Evolutionary conservation across 345 rosid genomes (phyloP).

Genomic region (Eucalyptus tenuipes): DNA sequence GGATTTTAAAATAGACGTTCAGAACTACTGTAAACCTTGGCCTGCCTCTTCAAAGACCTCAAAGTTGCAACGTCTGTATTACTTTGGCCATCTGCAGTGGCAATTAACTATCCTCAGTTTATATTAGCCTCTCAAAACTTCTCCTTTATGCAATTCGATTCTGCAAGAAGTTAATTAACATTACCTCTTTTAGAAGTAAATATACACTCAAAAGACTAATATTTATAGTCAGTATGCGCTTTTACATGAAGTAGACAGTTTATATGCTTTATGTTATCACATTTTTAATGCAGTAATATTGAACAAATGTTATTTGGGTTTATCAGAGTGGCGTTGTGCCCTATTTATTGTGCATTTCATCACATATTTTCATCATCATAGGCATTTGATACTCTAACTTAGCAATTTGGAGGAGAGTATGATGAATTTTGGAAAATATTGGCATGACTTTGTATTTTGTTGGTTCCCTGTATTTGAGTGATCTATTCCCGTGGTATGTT

Average conservation of each 20-base stretch:
- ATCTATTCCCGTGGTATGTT: neutral
- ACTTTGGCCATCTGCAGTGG: neutral
- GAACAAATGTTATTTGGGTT: neutral
- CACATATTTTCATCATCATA: neutral
- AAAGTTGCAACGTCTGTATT: neutral
- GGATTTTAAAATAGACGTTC: neutral
- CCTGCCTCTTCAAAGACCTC: neutral
- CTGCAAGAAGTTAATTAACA: neutral
- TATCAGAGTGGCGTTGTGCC: neutral
- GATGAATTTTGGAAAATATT: neutral
- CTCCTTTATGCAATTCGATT: neutral
- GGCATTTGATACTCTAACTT: neutral
- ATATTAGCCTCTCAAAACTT: neutral
- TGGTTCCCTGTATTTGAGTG: neutral
- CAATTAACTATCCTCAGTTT: neutral
- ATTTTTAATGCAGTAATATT: neutral
- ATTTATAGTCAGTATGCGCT: neutral
- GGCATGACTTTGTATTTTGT: neutral
- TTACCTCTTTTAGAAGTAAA: neutral
- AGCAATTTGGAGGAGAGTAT: neutral
- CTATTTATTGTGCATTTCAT: neutral
- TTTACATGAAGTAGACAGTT: neutral
- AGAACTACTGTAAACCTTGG: neutral
- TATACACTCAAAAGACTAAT: neutral
- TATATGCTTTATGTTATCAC: neutral